Percentiles rank a stretch among this genome's conserved stretches.
phyloP scores from a whole-genome alignment of 257 asterid genomes.

The Penstemon newberryi region DNA sequence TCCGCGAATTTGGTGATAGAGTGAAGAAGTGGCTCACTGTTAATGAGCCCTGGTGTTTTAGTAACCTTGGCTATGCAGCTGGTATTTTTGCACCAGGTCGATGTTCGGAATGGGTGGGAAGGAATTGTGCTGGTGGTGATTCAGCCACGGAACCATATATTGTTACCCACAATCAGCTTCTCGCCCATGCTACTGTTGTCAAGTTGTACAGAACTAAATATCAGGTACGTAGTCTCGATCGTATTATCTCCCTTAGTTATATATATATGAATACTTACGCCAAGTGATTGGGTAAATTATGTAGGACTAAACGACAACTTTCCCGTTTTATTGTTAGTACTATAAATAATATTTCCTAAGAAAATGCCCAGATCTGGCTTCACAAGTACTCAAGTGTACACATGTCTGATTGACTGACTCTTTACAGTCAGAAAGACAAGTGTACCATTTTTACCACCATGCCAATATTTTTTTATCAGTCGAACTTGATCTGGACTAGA shows the following conservation, averaged over 20 bases:
- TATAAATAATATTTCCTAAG: too few species aligned
- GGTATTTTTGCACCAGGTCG: constrained; percentile 27
- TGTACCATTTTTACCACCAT: too few species aligned
- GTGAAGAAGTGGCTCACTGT: constrained; percentile 38
- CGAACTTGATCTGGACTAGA: too few species aligned
- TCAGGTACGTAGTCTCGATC: constrained; percentile 16
- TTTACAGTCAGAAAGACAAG: too few species aligned
- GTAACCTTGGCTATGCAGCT: constrained; percentile 20
- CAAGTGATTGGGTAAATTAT: too few species aligned
- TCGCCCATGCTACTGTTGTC: constrained; percentile 36
- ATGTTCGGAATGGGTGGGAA: neutral
- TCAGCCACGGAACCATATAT: constrained; percentile 15
- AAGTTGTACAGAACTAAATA: constrained; percentile 24
- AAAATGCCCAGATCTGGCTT: too few species aligned
- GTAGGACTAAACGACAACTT: too few species aligned
- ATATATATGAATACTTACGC: neutral
- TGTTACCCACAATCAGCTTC: constrained; percentile 34
- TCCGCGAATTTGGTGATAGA: constrained; percentile 36
- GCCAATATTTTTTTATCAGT: too few species aligned
- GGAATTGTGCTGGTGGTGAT: neutral
- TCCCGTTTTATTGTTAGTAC: too few species aligned
- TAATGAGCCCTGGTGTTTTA: constrained; percentile 35
- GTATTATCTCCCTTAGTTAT: neutral
- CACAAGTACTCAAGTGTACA: too few species aligned
- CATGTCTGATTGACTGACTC: too few species aligned